These are phyloP conservation scores for Quillaja saponaria DNA, from an alignment of 306 rosid species.

Conservation along the genomic window DNA sequence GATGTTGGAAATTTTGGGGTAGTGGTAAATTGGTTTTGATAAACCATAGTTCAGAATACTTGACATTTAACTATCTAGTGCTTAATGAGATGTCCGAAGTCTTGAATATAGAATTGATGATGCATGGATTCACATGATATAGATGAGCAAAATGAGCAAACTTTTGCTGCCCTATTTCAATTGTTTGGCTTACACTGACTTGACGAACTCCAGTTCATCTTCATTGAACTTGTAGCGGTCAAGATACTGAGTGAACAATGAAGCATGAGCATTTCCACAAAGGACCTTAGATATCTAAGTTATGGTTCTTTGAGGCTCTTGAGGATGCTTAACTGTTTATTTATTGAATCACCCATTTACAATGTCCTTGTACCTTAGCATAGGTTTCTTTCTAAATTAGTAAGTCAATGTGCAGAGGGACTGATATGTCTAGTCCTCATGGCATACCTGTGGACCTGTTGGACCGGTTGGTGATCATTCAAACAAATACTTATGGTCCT, in stretches of 20 bases:
- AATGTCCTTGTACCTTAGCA: background rate
- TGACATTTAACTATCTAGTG: background rate
- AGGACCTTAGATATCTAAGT: no score
- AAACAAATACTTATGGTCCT: slow-evolving; percentile 78
- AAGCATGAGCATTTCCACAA: no score
- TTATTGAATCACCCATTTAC: background rate
- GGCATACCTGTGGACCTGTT: slow-evolving; percentile 95
- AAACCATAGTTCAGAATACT: background rate
- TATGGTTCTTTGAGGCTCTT: no score
- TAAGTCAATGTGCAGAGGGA: slow-evolving; percentile 56
- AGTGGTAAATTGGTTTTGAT: slow-evolving; percentile 1
- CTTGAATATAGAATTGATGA: background rate
- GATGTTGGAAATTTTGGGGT: slow-evolving; percentile 6
- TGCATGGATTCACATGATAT: background rate
- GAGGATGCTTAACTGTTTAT: no score
- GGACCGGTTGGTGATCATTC: slow-evolving; percentile 85
- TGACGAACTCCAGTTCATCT: no score
- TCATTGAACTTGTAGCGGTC: no score
- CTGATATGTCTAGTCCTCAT: slow-evolving; percentile 96
- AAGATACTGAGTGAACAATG: no score
- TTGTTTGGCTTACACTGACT: background rate
- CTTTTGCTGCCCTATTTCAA: background rate
- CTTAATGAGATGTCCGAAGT: background rate
- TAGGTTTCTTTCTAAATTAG: slow-evolving; percentile 22
- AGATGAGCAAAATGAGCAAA: background rate